A percentile compares a stretch with the other conserved stretches of the same genome.
Evolutionary conservation across 2,329 filamentous ascomycete species (phyloP).

Genomic region (Whalleya microplaca): DNA sequence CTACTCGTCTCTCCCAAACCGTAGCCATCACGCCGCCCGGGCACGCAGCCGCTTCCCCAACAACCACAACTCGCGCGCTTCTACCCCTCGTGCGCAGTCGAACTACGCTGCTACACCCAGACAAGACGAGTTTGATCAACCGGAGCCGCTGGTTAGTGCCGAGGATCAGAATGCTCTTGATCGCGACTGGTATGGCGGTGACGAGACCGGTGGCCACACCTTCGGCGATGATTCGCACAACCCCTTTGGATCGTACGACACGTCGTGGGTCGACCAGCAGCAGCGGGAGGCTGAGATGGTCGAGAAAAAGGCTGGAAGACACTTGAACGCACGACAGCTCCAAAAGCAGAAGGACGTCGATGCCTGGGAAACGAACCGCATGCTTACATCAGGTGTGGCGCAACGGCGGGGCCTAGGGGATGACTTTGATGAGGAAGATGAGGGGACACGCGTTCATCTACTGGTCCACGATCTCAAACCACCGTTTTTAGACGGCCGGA

Average conservation of each 20-base stretch:
- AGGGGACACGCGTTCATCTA: constrained; percentile 85
- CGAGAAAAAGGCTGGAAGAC: constrained; percentile 76
- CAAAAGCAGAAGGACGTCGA: constrained; percentile 95
- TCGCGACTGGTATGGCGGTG: constrained; percentile 89
- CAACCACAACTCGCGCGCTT: constrained; percentile 29
- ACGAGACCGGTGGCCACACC: constrained; percentile 78
- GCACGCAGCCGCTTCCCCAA: constrained; percentile 41
- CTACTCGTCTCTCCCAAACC: constrained; percentile 56
- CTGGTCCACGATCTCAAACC: constrained; percentile 92
- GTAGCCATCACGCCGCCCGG: constrained; percentile 44
- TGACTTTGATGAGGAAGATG: constrained; percentile 89
- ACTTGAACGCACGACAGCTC: constrained; percentile 72
- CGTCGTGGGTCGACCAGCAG: constrained; percentile 71
- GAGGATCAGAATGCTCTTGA: constrained; percentile 78
- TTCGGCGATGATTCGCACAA: constrained; percentile 94
- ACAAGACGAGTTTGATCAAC: constrained; percentile 63
- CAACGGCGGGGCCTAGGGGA: constrained; percentile 81
- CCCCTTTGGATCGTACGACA: constrained; percentile 78
- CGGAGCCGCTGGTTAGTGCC: constrained; percentile 63
- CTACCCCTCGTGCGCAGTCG: constrained; percentile 35
- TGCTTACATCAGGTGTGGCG: constrained; percentile 94
- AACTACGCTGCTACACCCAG: constrained; percentile 46
- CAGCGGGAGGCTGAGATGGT: constrained; percentile 73
- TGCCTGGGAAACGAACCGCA: constrained; percentile 98
- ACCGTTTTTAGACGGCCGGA: constrained; percentile 92